Percentiles rank a stretch among this genome's conserved stretches.
These are phyloP conservation scores for Stentor coeruleus DNA, from an alignment of 73 alveolate species.

Conservation along the genomic window DNA sequence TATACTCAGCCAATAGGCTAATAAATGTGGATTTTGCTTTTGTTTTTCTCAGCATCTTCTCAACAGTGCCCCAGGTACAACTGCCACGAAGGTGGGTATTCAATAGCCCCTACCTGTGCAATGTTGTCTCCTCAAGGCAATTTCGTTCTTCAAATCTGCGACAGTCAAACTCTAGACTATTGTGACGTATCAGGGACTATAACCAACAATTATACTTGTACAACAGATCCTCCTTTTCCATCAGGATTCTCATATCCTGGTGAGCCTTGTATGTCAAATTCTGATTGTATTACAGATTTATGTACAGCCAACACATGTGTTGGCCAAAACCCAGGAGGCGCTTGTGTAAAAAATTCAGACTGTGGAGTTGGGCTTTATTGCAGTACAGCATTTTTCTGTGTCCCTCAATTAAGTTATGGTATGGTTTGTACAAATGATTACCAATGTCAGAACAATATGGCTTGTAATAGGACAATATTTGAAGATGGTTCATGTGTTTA, in stretches of 20 bases:
- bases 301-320: not conserved
- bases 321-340: constrained; percentile 14
- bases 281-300: not conserved
- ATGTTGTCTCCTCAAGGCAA: not conserved
- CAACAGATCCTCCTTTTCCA: not conserved
- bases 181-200: not conserved
- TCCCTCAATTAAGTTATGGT: not conserved
- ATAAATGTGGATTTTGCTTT: not conserved
- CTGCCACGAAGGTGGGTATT: constrained; percentile 20
- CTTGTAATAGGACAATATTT: constrained; percentile 16
- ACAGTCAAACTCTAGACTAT: not conserved
- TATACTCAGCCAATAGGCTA: too few relatives aligned
- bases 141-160: constrained; percentile 14
- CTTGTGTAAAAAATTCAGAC: not conserved
- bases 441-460: not conserved
- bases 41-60: not conserved
- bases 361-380: constrained; percentile 5
- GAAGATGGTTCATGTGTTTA: not conserved
- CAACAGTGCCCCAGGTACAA: not conserved
- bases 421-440: not conserved
- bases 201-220: constrained; percentile 6
- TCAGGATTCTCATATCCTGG: not conserved
- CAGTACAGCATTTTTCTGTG: not conserved
- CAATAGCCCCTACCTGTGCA: constrained; percentile 13
- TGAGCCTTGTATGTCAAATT: not conserved